Evolutionary conservation across 2,329 filamentous ascomycete genomes (phyloP), one percentile per base, ranked within the genome.

Genomic region (Aspergillus quadricinctus): DNA sequence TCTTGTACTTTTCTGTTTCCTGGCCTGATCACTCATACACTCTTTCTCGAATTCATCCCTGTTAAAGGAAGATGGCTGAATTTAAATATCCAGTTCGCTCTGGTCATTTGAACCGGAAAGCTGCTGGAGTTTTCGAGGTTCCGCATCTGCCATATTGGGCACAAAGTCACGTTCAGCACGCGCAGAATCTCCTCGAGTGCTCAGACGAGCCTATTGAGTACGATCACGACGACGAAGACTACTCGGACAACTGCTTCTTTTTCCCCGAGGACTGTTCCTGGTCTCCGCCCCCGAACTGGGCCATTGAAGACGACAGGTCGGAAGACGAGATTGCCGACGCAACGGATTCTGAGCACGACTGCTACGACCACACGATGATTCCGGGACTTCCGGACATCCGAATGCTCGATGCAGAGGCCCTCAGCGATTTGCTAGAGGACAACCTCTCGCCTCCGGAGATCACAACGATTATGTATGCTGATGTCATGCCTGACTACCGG

Each of bases 391-490:
- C 75, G 4, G 70, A 75, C 59, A 76, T 77, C 49, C 73, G 72
- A 53, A 77, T 77, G 75, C 65, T 77, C 29, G 74, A 76, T 60
- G 70, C 73, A 23, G 69, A 73, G 65, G 75, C 74, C 31, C 64
- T 77, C 49, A 68, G 72, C 41, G 73, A 75, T 58, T 66, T 77
- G 37, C 60, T 77, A 19, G 70, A 75, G 59, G 75, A 76, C 60
- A 77, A 77, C 52, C 66, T 76, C 8, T 75, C 72, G 19, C 73
- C 73, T 8, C 75, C 75, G 17, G 74, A 77, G 59, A 77, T 77
- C 46, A 76, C 74, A 21, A 74, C 74, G 14, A 77, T 77, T 50
- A 59, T 77, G 75, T 76, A 66, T 37, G 64, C 57, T 23, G 19
- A 28, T 48, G 19, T 41, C 27, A 23, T 25, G 11, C 11, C 5